Evolutionary conservation across 1,139 yeast species (phyloP).

Genomic region (Geotrichum australiense): DNA sequence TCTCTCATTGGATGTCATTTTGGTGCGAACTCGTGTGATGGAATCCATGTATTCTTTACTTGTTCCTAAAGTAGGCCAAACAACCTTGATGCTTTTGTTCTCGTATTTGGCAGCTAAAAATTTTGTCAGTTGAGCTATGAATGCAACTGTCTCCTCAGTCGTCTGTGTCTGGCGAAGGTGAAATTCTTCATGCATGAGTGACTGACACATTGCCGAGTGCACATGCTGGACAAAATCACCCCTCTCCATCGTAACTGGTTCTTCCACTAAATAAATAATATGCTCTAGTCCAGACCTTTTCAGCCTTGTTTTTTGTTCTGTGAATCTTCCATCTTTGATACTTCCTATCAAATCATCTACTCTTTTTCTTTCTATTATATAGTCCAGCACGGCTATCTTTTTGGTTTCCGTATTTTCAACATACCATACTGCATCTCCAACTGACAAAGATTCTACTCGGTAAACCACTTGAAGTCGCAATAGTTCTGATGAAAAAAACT

Average conservation of each 20-base stretch:
- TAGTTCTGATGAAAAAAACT: conserved; percentile 43
- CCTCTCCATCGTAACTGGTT: conserved; percentile 40
- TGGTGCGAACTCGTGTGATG: conserved; percentile 18
- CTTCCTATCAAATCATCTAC: conserved; percentile 78
- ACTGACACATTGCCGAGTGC: conserved; percentile 69
- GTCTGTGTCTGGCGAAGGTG: conserved; percentile 61
- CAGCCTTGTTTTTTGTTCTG: conserved; percentile 76
- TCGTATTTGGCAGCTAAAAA: conserved; percentile 36
- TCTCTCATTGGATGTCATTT: conserved; percentile 30
- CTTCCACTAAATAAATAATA: conserved; percentile 79
- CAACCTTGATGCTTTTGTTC: conserved; percentile 26
- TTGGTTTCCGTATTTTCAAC: conserved; percentile 58
- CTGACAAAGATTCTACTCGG: conserved; percentile 54
- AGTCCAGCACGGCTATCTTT: conserved; percentile 64
- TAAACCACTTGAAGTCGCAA: conserved; percentile 40
- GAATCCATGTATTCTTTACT: conserved; percentile 19
- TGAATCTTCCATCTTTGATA: conserved; percentile 76
- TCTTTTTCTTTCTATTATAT: conserved; percentile 81
- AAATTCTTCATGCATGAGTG: conserved; percentile 60
- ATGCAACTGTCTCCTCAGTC: conserved; percentile 68
- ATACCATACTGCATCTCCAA: conserved; percentile 89
- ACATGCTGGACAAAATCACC: conserved; percentile 55
- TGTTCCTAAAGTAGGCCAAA: conserved; percentile 47
- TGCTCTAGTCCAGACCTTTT: conserved; percentile 59
- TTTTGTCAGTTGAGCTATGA: conserved; percentile 52